Evolutionary conservation across 2,329 filamentous ascomycete genomes (phyloP).

Genomic region (Chrysosporium keratinophilum): DNA sequence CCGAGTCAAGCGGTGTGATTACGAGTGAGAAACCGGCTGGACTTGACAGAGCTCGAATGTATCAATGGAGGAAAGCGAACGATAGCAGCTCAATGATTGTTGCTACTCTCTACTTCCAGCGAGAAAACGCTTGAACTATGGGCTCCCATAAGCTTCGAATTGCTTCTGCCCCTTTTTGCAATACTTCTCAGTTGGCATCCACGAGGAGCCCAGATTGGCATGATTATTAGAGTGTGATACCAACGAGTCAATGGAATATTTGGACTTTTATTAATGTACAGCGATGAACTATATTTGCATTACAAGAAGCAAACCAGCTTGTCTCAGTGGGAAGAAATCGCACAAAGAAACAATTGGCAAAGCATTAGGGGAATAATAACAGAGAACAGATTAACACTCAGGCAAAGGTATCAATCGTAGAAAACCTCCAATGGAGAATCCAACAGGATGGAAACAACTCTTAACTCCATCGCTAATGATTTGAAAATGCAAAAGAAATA

Average conservation of each 20-base stretch:
- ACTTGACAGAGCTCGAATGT: not conserved
- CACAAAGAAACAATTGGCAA: too few relatives aligned
- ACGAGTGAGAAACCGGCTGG: not conserved
- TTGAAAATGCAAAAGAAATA: not conserved
- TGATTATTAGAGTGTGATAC: too few relatives aligned
- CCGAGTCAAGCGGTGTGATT: not conserved
- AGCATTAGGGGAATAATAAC: not conserved
- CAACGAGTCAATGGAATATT: too few relatives aligned
- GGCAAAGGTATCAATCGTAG: not conserved
- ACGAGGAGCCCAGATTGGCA: too few relatives aligned
- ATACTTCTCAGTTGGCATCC: too few relatives aligned
- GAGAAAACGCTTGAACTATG: too few relatives aligned
- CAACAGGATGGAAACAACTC: not conserved
- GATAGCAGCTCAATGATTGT: too few relatives aligned
- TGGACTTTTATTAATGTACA: not conserved
- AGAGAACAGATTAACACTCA: not conserved
- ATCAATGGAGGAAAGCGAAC: too few relatives aligned
- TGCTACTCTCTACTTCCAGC: too few relatives aligned
- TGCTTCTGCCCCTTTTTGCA: too few relatives aligned
- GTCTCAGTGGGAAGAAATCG: not conserved
- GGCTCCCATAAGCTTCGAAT: too few relatives aligned
- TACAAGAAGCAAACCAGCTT: too few relatives aligned
- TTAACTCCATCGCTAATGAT: conserved; percentile 14
- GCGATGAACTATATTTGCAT: not conserved
- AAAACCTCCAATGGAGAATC: not conserved